phyloP scores from a whole-genome alignment of 2,329 filamentous ascomycete species.

The Thielaviopsis musarum region DNA sequence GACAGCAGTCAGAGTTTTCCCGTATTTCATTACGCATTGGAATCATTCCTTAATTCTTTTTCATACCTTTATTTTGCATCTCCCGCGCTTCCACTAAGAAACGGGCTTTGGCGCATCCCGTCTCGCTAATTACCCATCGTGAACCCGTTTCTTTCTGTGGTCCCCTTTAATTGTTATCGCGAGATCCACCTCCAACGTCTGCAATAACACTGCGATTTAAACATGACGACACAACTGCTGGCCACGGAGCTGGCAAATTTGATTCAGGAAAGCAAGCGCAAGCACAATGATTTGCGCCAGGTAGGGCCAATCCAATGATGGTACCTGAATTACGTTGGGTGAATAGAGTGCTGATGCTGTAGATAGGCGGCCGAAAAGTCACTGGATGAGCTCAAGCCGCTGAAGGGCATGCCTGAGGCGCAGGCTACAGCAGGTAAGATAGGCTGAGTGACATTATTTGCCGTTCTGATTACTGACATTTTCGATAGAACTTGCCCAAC shows the following conservation, averaged over 20 bases:
- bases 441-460: constrained; percentile 9
- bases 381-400: constrained; percentile 66
- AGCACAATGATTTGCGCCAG: constrained; percentile 77
- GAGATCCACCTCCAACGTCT: neutral
- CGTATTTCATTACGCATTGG: neutral
- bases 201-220: neutral
- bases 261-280: constrained; percentile 89
- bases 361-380: constrained; percentile 78
- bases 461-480: neutral
- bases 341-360: neutral
- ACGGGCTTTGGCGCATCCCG: neutral
- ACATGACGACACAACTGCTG: constrained; percentile 82
- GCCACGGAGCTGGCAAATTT: constrained; percentile 77
- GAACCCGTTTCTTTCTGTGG: neutral
- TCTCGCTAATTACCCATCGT: neutral
- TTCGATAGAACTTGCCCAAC: constrained; percentile 58
- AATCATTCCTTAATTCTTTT: neutral
- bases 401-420: constrained; percentile 58
- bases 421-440: constrained; percentile 52
- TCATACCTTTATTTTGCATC: neutral
- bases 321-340: neutral
- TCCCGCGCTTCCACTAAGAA: neutral
- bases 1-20: neutral
- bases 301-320: constrained; percentile 25
- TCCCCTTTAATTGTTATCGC: neutral